Evolutionary conservation across 106 monocot species (phyloP).

Genomic region (Platanthera guangdongensis): DNA sequence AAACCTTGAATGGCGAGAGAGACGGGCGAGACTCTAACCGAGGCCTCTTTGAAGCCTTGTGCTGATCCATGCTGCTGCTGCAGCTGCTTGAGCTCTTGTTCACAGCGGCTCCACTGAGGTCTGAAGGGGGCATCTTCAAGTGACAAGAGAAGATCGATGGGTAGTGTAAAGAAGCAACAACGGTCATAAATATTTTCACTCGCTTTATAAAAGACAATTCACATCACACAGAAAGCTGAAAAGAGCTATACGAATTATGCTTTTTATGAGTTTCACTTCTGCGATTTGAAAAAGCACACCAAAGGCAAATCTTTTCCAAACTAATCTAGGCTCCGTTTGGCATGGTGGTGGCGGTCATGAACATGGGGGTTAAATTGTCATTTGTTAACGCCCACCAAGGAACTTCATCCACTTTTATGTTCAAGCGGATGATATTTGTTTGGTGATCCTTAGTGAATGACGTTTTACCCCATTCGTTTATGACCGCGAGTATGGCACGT

Average conservation of each 20-base stretch:
- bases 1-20: conserved; percentile 55
- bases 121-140: conserved; percentile 22
- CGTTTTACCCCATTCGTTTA: too few relatives aligned
- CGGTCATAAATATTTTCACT: background rate
- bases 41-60: conserved; percentile 28
- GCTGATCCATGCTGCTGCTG: conserved; percentile 7
- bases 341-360: too few relatives aligned
- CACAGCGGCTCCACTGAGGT: conserved; percentile 20
- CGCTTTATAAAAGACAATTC: conserved; percentile 8
- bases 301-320: too few relatives aligned
- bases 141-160: conserved; percentile 10
- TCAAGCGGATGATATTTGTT: too few relatives aligned
- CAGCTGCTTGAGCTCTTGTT: conserved; percentile 3
- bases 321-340: too few relatives aligned
- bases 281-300: background rate
- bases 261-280: background rate
- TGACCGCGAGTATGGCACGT: too few relatives aligned
- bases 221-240: conserved; percentile 10
- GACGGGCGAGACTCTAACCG: conserved; percentile 42
- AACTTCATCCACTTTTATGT: too few relatives aligned
- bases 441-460: too few relatives aligned
- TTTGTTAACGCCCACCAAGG: too few relatives aligned
- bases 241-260: conserved; percentile 4
- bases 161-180: background rate
- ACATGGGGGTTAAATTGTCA: too few relatives aligned